Evolutionary conservation across 805 yeast genomes (phyloP).

Genomic region (Barnettozyma siamensis): DNA sequence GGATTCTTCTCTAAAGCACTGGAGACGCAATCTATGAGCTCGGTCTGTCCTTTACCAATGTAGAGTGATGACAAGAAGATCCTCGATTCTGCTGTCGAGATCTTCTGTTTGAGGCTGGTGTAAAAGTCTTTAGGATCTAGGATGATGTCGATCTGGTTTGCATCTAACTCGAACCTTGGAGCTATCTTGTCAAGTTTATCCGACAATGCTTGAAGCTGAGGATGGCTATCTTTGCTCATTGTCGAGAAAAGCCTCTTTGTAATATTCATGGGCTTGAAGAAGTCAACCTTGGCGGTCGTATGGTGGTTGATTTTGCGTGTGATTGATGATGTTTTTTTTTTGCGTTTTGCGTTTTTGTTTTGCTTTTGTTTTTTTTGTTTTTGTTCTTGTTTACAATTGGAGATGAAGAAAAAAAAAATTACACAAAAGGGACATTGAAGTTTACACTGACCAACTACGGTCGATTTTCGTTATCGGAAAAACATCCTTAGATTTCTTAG

Average conservation of each 20-base stretch:
- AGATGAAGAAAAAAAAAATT: too few relatives aligned
- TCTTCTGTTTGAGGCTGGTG: constrained; percentile 52
- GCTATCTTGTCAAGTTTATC: constrained; percentile 57
- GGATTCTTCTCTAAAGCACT: constrained; percentile 55
- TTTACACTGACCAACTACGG: too few relatives aligned
- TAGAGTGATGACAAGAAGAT: constrained; percentile 82
- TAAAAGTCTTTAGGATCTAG: constrained; percentile 72
- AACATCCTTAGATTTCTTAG: too few relatives aligned
- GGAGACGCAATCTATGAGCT: constrained; percentile 58
- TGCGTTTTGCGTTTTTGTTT: background rate
- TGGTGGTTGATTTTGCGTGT: background rate
- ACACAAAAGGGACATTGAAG: too few relatives aligned
- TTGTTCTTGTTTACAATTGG: background rate
- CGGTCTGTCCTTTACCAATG: constrained; percentile 77
- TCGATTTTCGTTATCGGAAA: too few relatives aligned
- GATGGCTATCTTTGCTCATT: constrained; percentile 28
- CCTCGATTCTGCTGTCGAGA: constrained; percentile 52
- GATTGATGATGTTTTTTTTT: too few relatives aligned
- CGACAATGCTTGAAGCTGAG: constrained; percentile 37
- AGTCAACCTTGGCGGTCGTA: background rate
- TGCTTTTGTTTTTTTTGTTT: background rate
- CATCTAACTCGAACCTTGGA: constrained; percentile 58
- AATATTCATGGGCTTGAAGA: constrained; percentile 5
- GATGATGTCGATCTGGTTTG: constrained; percentile 55
- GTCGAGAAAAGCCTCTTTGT: constrained; percentile 2